phyloP scores from a whole-genome alignment of 1,139 yeast genomes.

The Yamadazyma spencermartinsiae region DNA sequence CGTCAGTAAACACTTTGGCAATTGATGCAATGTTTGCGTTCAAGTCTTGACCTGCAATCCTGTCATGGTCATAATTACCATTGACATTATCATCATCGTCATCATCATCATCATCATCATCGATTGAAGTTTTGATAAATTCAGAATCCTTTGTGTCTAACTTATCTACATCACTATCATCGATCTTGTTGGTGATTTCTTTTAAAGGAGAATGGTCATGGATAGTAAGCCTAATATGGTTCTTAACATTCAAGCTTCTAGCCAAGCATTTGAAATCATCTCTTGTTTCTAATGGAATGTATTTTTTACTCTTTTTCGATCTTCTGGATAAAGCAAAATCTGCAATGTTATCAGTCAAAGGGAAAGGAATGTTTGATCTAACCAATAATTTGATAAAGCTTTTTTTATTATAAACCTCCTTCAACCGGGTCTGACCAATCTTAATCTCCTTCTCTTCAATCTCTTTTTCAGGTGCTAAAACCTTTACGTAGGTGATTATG shows the following conservation, averaged over 20 bases:
- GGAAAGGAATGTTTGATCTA: slow-evolving; percentile 9
- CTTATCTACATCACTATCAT: too few species aligned
- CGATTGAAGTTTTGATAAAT: not conserved
- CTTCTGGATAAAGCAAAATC: slow-evolving; percentile 28
- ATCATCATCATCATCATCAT: not conserved
- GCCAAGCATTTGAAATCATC: slow-evolving; percentile 47
- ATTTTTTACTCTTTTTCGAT: slow-evolving; percentile 45
- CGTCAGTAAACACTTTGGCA: slow-evolving; percentile 16
- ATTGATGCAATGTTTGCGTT: slow-evolving; percentile 10
- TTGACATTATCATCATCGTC: not conserved
- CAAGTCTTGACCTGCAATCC: too few species aligned
- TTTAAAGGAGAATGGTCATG: slow-evolving; percentile 18
- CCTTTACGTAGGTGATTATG: slow-evolving; percentile 13
- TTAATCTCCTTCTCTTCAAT: slow-evolving; percentile 8
- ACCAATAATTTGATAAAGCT: slow-evolving; percentile 11
- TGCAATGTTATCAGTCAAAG: slow-evolving; percentile 5
- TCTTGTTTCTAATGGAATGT: slow-evolving; percentile 36
- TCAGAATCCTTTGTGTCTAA: not conserved
- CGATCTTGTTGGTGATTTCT: not conserved
- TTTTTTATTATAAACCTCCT: slow-evolving; percentile 8
- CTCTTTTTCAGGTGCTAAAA: slow-evolving; percentile 8
- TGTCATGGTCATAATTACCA: not conserved
- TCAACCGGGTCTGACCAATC: slow-evolving; percentile 9
- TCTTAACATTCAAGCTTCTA: slow-evolving; percentile 50
- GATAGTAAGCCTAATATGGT: slow-evolving; percentile 32